These are phyloP conservation scores for Hirschioporus abietinus DNA, from an alignment of 768 basidiomycete genomes.

Conservation along the genomic window DNA sequence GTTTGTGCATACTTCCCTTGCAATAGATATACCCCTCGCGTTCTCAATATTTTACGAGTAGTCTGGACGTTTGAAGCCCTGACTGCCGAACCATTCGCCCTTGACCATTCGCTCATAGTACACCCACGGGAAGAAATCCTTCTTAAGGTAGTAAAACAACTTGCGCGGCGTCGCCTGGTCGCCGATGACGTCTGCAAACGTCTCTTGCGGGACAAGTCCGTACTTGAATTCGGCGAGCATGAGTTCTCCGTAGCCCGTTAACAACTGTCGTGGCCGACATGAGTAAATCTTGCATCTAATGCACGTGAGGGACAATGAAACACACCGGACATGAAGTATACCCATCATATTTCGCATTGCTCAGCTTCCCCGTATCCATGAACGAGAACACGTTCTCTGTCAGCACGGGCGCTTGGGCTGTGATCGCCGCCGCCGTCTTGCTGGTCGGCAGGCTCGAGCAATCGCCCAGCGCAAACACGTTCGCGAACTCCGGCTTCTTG, in stretches of 20 bases:
- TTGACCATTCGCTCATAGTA: constrained; percentile 69
- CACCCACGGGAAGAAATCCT: constrained; percentile 66
- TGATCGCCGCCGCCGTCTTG: constrained; percentile 95
- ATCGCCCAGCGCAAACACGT: constrained; percentile 91
- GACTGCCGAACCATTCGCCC: constrained; percentile 45
- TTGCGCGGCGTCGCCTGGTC: constrained; percentile 75
- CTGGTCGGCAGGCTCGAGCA: constrained; percentile 88
- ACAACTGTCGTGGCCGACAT: constrained; percentile 38
- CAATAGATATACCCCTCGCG: no score
- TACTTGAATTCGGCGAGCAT: constrained; percentile 96
- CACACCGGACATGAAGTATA: constrained; percentile 85
- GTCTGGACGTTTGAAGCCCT: constrained; percentile 34
- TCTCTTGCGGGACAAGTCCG: constrained; percentile 81
- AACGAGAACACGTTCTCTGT: constrained; percentile 81
- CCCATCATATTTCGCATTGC: constrained; percentile 74
- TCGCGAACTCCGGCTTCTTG: constrained; percentile 69
- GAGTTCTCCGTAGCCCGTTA: constrained; percentile 76
- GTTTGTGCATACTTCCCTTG: no score
- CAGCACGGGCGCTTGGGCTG: constrained; percentile 85
- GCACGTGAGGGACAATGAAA: constrained; percentile 10
- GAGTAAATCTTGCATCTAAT: background rate
- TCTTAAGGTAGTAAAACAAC: constrained; percentile 33
- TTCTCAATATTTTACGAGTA: no score
- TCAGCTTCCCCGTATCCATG: constrained; percentile 66
- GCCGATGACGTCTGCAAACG: constrained; percentile 61